These are phyloP conservation scores for Russula sp. DNA, from an alignment of 768 basidiomycete genomes.

Conservation along the genomic window DNA sequence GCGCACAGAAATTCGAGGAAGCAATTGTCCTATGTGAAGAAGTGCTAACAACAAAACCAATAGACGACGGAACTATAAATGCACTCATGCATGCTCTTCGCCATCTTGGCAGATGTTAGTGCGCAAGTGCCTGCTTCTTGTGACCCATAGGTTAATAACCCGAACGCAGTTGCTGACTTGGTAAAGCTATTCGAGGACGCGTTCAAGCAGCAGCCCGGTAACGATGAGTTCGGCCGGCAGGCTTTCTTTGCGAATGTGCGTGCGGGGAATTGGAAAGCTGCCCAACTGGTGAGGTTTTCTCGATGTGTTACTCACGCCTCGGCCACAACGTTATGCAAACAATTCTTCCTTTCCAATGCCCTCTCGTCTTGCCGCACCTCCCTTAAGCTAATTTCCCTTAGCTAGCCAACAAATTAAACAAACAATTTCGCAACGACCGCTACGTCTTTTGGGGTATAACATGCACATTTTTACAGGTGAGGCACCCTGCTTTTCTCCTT, in stretches of 20 bases:
- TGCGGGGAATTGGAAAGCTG: slow-evolving; percentile 79
- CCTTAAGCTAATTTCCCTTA: slow-evolving; percentile 34
- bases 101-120: slow-evolving; percentile 65
- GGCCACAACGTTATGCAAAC: not conserved
- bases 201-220: slow-evolving; percentile 72
- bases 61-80: slow-evolving; percentile 68
- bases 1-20: slow-evolving; percentile 84
- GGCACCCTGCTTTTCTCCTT: slow-evolving; percentile 5
- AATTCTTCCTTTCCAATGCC: not conserved
- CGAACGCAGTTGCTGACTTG: slow-evolving; percentile 62
- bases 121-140: slow-evolving; percentile 5
- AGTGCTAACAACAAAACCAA: slow-evolving; percentile 67
- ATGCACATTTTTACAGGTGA: slow-evolving; percentile 74
- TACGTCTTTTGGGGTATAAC: slow-evolving; percentile 84
- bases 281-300: slow-evolving; percentile 61
- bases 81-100: slow-evolving; percentile 84
- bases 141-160: not conserved
- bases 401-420: slow-evolving; percentile 80
- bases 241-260: slow-evolving; percentile 84
- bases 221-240: slow-evolving; percentile 81
- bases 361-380: not conserved
- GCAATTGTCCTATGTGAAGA: slow-evolving; percentile 76
- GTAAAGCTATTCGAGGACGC: slow-evolving; percentile 85
- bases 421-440: slow-evolving; percentile 77
- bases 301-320: not conserved